Conservation (phyloP, 2,329 filamentous ascomycete genomes). For the Xylaria arbuscula region DNA sequence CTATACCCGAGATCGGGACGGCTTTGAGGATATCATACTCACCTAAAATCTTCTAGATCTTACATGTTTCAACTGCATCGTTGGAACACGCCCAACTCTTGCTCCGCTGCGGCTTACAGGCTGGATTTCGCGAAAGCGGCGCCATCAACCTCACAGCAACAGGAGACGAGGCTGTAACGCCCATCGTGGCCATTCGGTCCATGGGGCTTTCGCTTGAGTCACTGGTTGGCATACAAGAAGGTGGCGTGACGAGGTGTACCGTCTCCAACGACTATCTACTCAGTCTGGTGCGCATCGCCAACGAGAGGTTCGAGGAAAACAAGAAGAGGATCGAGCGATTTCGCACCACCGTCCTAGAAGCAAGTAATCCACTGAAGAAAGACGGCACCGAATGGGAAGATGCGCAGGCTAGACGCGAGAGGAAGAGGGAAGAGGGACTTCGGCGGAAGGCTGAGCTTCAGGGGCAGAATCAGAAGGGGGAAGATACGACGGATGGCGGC, state of each 20-base stretch:
- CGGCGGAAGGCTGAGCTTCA: slow-evolving; percentile 59
- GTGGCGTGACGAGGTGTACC: slow-evolving; percentile 57
- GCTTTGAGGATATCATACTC: background rate
- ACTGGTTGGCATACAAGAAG: slow-evolving; percentile 72
- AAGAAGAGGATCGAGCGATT: slow-evolving; percentile 74
- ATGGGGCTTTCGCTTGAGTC: slow-evolving; percentile 86
- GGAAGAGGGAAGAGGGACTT: slow-evolving; percentile 69
- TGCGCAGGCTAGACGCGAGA: slow-evolving; percentile 60
- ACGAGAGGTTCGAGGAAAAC: slow-evolving; percentile 79
- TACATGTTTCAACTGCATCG: slow-evolving; percentile 86
- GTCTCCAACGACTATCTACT: slow-evolving; percentile 76
- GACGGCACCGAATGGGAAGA: slow-evolving; percentile 66
- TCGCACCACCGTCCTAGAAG: slow-evolving; percentile 59
- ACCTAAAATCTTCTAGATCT: slow-evolving; percentile 68
- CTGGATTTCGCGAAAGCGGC: slow-evolving; percentile 91
- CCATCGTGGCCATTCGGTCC: slow-evolving; percentile 87
- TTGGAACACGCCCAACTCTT: slow-evolving; percentile 78
- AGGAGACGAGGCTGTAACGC: slow-evolving; percentile 57
- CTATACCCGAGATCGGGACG: background rate
- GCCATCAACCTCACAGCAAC: slow-evolving; percentile 71
- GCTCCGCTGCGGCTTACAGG: slow-evolving; percentile 78
- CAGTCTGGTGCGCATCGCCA: slow-evolving; percentile 75
- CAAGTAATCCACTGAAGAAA: slow-evolving; percentile 48
- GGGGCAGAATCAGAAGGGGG: slow-evolving; percentile 33
- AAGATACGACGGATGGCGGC: slow-evolving; percentile 34